Base-by-base conservation (phyloP, 2,329 filamentous ascomycete species). In the Claviceps fusiformis region DNA sequence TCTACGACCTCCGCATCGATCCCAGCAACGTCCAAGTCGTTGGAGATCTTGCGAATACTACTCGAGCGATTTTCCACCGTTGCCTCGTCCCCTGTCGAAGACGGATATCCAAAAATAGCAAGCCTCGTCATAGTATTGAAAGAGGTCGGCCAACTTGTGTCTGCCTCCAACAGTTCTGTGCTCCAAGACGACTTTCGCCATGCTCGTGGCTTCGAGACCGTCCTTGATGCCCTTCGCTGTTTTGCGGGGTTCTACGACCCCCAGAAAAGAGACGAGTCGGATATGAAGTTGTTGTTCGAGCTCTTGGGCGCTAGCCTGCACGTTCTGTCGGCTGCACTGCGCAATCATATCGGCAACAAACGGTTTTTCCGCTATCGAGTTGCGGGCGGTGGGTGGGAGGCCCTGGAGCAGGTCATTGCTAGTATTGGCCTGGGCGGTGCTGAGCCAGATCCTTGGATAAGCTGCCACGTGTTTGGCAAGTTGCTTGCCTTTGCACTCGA, bases 111-210 rank as follows among this genome's bases (percentile, higher is more conserved):
- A 15, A 68, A 77, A 10, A 71, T 74, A 24, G 62, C 68, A 4
- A 68, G 71, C 8, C 70, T 85, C 41, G 67, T 78, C 59, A 77
- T 81, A 60, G 73, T 75, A 54, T 74, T 87, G 55, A 79, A 82
- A 60, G 77, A 81, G 53, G 79, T 92, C 57, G 81, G 83, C 63
- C 86, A 89, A 57, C 73, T 81, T 59, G 68, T 83, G 33, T 72
- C 77, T 46, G 74, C 77, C 10, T 64, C 72, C 44, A 68, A 75
- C 17, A 73, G 75, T 3, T 72, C 72, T 57, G 68, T 75, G 3
- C 72, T 75, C 5, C 89, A 90, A 71, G 88, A 95, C 71, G 84
- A 88, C 62, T 95, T 96, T 67, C 82, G 91, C 60, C 82, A 88
- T 64, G 78, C 90, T 31, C 76, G 80, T 55, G 91, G 91, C 63